Evolutionary conservation across 2,329 filamentous ascomycete species (phyloP).

Genomic region (Trichoderma koningii): DNA sequence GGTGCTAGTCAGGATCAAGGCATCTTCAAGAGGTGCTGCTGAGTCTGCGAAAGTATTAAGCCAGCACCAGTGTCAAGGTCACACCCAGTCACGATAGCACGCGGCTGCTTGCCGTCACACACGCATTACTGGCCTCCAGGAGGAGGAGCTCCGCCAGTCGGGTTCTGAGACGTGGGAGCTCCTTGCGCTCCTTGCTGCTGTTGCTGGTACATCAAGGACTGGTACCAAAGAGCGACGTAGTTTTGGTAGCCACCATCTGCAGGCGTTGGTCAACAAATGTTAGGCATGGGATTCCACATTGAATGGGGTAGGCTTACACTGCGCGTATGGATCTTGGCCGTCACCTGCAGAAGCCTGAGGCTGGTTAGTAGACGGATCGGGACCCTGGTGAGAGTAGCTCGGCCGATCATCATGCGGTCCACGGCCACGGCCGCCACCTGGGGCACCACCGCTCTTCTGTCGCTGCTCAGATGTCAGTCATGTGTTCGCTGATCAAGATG

Average conservation of each 20-base stretch:
- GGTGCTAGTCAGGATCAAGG: slow-evolving; percentile 40
- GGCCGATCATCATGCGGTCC: slow-evolving; percentile 50
- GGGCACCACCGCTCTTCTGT: slow-evolving; percentile 55
- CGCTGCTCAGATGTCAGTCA: slow-evolving; percentile 45
- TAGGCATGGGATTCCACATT: neutral
- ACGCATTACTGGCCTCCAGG: slow-evolving; percentile 44
- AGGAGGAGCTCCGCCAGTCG: slow-evolving; percentile 42
- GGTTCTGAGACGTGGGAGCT: slow-evolving; percentile 39
- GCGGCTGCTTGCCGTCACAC: slow-evolving; percentile 17
- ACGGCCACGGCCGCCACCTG: slow-evolving; percentile 45
- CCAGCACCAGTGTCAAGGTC: slow-evolving; percentile 27
- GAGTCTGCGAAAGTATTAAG: slow-evolving; percentile 26
- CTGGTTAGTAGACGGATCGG: slow-evolving; percentile 47
- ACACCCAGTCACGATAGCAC: slow-evolving; percentile 28
- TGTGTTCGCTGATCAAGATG: neutral
- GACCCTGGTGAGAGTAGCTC: slow-evolving; percentile 52
- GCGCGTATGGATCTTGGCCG: slow-evolving; percentile 70
- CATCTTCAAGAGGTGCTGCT: slow-evolving; percentile 38
- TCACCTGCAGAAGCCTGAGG: slow-evolving; percentile 51
- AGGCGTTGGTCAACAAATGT: neutral
- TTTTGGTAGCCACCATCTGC: slow-evolving; percentile 78
- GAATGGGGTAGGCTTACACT: slow-evolving; percentile 56
- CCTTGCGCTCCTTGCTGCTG: slow-evolving; percentile 46
- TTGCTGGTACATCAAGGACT: slow-evolving; percentile 57
- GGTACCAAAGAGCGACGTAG: slow-evolving; percentile 80